Base-by-base conservation (phyloP, 768 basidiomycete species). In the Suillus clintonianus region DNA sequence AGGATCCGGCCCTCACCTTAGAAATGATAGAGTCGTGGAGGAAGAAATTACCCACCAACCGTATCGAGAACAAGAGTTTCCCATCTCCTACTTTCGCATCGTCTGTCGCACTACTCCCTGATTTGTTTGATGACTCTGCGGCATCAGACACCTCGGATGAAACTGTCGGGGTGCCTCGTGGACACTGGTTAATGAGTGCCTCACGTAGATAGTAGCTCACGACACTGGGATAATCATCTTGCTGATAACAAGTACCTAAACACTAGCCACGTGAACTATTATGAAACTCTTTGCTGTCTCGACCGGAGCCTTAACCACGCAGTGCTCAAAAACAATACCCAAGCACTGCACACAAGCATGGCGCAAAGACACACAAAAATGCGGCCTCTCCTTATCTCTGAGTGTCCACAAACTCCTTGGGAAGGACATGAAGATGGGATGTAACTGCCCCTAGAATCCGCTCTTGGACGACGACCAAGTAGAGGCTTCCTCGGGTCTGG, bases 301-400 rank as follows among this genome's bases (percentile, higher is more conserved):
- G 78, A 80, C 39, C 86, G 81, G 62, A 90, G 74, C 67, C 82
- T 84, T 60, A 81, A 70, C 81, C 81, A 87, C 0, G 88, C 89
- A 19, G 86, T 89, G 11, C 69, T 78, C 69, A 91, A 76, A 74
- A 91, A 91, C 64, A 90, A 72, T 41, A 82, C 69, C 90, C 89
- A 92, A 6, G 87, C 84, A 54, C 70, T 73, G 17, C 82, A 67
- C 11, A 90, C 81, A 39, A 87, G 69, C 2, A 67, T 56, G 19
- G 65, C 78, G 50, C 80, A 82, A 30, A 84, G 64, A 37, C 75
- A 67, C 32, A 82, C 79, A 64, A 86, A 89, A 0, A 85, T 22
- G 62, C 78, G 68, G 2, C 90, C 90, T 47, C 89, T 76, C 64
- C 75, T 72, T 37, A 69, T 74, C 70, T 86, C 83, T 54, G 72